Evolutionary conservation across 495 filamentous ascomycete species (phyloP).

Genomic region (Penicillium canescens): DNA sequence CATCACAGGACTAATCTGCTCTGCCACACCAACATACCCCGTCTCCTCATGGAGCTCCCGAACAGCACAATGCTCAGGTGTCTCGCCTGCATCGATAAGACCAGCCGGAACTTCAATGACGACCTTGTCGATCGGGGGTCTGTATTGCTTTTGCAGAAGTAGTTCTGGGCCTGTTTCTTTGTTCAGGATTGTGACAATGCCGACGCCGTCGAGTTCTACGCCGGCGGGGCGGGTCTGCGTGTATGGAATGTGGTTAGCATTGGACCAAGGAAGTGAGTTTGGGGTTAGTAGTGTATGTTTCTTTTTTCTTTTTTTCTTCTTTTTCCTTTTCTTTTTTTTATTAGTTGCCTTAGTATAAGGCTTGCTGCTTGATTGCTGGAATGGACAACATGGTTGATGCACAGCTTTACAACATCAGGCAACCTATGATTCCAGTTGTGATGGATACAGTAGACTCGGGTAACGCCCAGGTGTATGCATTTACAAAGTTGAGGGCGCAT

Average conservation of each 20-base stretch:
- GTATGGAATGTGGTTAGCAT: slow-evolving; percentile 2
- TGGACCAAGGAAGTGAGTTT: neutral
- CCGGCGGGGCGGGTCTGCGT: slow-evolving; percentile 62
- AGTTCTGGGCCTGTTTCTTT: slow-evolving; percentile 71
- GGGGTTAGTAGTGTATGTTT: neutral
- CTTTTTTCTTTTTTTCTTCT: no score
- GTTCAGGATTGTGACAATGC: slow-evolving; percentile 84
- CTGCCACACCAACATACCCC: slow-evolving; percentile 74
- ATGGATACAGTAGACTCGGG: neutral
- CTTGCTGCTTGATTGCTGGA: no score
- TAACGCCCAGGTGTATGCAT: slow-evolving; percentile 1
- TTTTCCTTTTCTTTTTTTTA: no score
- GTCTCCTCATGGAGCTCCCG: slow-evolving; percentile 95
- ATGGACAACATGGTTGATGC: neutral
- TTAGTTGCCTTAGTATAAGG: no score
- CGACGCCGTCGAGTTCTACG: slow-evolving; percentile 82
- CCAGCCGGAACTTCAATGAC: slow-evolving; percentile 86
- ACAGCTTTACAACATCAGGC: neutral
- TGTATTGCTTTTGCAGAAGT: slow-evolving; percentile 84
- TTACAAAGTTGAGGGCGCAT: neutral
- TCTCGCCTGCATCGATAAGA: slow-evolving; percentile 80
- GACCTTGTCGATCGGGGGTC: slow-evolving; percentile 77
- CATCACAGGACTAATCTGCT: slow-evolving; percentile 36
- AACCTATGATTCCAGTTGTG: neutral
- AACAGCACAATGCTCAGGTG: slow-evolving; percentile 73